phyloP scores from a whole-genome alignment of 1,139 yeast genomes.

The Blastobotrys capitulatus region DNA sequence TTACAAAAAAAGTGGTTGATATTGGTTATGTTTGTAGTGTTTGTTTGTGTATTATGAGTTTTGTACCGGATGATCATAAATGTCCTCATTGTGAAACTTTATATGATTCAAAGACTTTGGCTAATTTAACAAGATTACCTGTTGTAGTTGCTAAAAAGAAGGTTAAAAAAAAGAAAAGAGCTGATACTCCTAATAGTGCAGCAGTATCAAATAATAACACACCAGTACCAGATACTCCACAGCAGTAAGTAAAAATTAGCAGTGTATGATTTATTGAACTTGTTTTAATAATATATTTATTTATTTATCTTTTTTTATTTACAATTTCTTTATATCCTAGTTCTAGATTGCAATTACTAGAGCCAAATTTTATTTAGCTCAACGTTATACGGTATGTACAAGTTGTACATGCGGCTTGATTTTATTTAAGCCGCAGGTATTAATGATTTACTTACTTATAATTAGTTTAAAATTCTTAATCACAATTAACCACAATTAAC shows the following conservation, averaged over 20 bases:
- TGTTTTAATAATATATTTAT: no score
- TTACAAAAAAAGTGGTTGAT: conserved; percentile 84
- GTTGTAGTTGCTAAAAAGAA: conserved; percentile 42
- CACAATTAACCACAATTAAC: no score
- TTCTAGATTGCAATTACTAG: no score
- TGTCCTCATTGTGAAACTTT: conserved; percentile 69
- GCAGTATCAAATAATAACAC: not conserved
- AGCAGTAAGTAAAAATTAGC: no score
- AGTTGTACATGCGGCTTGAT: no score
- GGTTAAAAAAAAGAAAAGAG: conserved; percentile 35
- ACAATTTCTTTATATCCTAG: no score
- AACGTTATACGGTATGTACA: no score
- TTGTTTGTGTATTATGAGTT: conserved; percentile 62
- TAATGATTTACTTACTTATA: no score
- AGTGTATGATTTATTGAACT: no score
- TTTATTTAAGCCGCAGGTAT: no score
- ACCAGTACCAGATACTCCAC: not conserved
- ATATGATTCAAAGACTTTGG: conserved; percentile 54
- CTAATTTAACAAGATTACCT: conserved; percentile 50
- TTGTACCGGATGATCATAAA: conserved; percentile 45
- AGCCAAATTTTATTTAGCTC: no score
- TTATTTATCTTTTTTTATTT: not conserved
- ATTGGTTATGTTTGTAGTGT: conserved; percentile 95
- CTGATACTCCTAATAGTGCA: conserved; percentile 10
- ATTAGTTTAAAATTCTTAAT: no score